A percentile compares a stretch with the other conserved stretches of the same genome.
Conservation (phyloP, 1,284 basidiomycete genomes). For the Ceratobasidium sp. region DNA sequence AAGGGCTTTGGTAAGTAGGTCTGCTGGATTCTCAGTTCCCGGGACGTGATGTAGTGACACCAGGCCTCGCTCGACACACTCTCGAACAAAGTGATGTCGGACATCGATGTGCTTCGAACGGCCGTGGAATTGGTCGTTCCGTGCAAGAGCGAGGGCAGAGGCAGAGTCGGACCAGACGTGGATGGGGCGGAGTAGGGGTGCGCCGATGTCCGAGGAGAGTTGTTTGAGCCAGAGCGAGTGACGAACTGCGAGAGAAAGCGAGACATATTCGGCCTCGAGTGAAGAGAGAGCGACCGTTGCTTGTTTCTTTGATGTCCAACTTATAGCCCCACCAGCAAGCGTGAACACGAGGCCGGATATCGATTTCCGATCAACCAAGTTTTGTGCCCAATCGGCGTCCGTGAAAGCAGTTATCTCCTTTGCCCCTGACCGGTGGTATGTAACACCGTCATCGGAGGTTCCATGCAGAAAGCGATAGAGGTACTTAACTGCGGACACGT, state of each 20-base stretch:
- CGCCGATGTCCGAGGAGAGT: slow-evolving; percentile 49
- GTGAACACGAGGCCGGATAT: slow-evolving; percentile 57
- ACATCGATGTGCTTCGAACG: slow-evolving; percentile 53
- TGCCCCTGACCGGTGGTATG: slow-evolving; percentile 29
- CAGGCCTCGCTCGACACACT: slow-evolving; percentile 51
- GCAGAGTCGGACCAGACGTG: slow-evolving; percentile 53
- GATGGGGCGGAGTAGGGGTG: slow-evolving; percentile 19
- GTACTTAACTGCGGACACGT: slow-evolving; percentile 47
- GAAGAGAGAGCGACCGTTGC: slow-evolving; percentile 54
- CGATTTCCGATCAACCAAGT: slow-evolving; percentile 50
- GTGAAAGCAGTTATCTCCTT: too few species aligned
- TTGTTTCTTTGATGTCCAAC: slow-evolving; percentile 58
- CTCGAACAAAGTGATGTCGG: slow-evolving; percentile 51
- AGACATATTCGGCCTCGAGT: slow-evolving; percentile 56
- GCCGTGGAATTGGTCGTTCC: slow-evolving; percentile 47
- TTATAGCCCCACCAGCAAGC: slow-evolving; percentile 52
- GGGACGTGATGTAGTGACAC: slow-evolving; percentile 52
- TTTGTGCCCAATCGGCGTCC: slow-evolving; percentile 50
- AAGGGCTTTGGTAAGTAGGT: slow-evolving; percentile 49
- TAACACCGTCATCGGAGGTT: slow-evolving; percentile 45
- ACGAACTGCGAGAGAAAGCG: slow-evolving; percentile 48
- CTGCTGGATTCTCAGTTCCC: slow-evolving; percentile 53
- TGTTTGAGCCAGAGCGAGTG: slow-evolving; percentile 50
- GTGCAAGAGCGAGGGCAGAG: slow-evolving; percentile 47
- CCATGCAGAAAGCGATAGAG: slow-evolving; percentile 49